Base-by-base conservation (phyloP, 2,329 filamentous ascomycete genomes). In the Talaromyces rugulosus region DNA sequence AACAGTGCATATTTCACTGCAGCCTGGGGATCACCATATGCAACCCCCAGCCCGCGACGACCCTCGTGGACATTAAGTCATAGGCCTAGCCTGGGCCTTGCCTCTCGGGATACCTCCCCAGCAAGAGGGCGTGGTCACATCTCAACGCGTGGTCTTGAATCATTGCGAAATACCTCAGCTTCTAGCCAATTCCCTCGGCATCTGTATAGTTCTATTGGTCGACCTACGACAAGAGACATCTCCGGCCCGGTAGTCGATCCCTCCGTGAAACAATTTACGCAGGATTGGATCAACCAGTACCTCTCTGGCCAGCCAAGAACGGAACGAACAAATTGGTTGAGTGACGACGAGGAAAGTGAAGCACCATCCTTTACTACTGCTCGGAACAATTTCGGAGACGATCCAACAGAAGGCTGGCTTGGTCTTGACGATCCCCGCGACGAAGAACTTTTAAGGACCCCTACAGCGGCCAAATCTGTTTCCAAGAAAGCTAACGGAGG, bases 1-100 rank as follows among this genome's bases (percentile, higher is more conserved):
- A 80, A 82, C 33, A 81, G 78, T 65, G 74, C 81, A 54, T 85
- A 84, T 72, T 85, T 85, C 71, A 95, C 91, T 54, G 89, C 92
- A 56, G 93, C 89, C 74, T 96, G 93, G 92, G 93, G 93, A 61
- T 96, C 92, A 59, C 93, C 93, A 27, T 96, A 96, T 77, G 88
- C 90, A 60, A 83, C 88, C 44, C 80, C 82, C 12, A 89, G 78
- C 66, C 74, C 77, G 57, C 74, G 77, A 57, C 71, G 72, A 66
- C 67, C 77, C 28, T 77, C 77, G 62, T 71, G 73, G 66, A 72
- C 74, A 58, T 63, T 75, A 47, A 76, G 73, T 65, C 75, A 76
- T 65, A 74, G 85, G 83, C 68, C 77, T 77, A 62, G 87, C 58
- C 51, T 74, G 61, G 71, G 72, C 59, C 69, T 64, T 58, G 70